Percentiles rank a stretch among this genome's conserved stretches.
Evolutionary conservation across 1,284 basidiomycete genomes (phyloP).

Genomic region (Moniliella sp.): DNA sequence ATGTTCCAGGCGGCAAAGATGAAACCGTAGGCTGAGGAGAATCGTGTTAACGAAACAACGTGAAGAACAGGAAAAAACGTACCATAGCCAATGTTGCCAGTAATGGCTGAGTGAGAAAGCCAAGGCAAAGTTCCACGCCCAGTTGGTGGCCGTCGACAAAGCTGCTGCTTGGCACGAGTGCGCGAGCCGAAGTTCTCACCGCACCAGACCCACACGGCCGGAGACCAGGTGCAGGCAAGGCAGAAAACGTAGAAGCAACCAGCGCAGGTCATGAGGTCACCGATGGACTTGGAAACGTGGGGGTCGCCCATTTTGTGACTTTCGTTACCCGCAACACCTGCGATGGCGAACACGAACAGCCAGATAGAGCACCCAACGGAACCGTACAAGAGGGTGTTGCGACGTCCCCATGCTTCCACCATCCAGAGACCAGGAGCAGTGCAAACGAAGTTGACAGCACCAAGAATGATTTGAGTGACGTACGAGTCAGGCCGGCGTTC

Average conservation of each 20-base stretch:
- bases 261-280: slow-evolving; percentile 38
- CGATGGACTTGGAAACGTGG: slow-evolving; percentile 7
- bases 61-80: no score
- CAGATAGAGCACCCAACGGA: slow-evolving; percentile 36
- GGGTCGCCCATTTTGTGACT: slow-evolving; percentile 37
- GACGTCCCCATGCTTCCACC: slow-evolving; percentile 36
- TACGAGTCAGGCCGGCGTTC: not conserved
- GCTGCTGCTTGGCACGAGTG: slow-evolving; percentile 56
- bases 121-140: slow-evolving; percentile 55
- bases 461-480: slow-evolving; percentile 31
- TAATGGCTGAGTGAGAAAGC: slow-evolving; percentile 50
- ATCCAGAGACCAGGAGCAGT: slow-evolving; percentile 22
- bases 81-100: slow-evolving; percentile 39
- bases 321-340: slow-evolving; percentile 16
- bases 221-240: slow-evolving; percentile 36
- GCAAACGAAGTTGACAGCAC: slow-evolving; percentile 34
- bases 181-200: slow-evolving; percentile 36
- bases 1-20: slow-evolving; percentile 46
- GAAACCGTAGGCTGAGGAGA: no score
- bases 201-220: slow-evolving; percentile 31
- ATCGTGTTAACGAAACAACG: no score
- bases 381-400: slow-evolving; percentile 37
- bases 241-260: slow-evolving; percentile 39
- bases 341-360: slow-evolving; percentile 38
- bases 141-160: slow-evolving; percentile 52